Percentiles rank a stretch among this genome's conserved stretches.
Evolutionary conservation across 371 early-diverging fungal genomes (phyloP).

Genomic region (Mortierella polycephala): DNA sequence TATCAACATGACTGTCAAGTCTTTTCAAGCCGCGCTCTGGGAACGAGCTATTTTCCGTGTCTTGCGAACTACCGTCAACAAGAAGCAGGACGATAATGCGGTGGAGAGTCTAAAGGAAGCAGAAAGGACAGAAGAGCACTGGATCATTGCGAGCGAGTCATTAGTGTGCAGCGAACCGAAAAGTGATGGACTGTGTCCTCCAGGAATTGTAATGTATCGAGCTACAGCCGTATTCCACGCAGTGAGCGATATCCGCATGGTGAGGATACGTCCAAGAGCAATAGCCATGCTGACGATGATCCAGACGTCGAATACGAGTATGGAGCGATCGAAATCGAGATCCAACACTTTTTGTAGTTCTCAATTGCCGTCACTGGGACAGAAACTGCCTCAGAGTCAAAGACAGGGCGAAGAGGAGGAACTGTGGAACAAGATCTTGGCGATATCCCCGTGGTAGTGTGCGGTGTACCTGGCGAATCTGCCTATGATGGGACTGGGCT

Average conservation of each 20-base stretch:
- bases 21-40: constrained; percentile 13
- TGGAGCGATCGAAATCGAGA: constrained; percentile 27
- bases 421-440: constrained; percentile 15
- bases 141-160: constrained; percentile 7
- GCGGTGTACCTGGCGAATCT: constrained; percentile 5
- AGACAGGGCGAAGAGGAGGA: background rate
- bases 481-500: constrained; percentile 19
- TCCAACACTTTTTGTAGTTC: constrained; percentile 35
- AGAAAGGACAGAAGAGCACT: background rate
- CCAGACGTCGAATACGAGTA: constrained; percentile 7
- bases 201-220: constrained; percentile 25
- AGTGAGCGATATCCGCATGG: constrained; percentile 1
- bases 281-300: background rate
- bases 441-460: constrained; percentile 22
- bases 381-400: background rate
- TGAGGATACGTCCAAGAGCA: background rate
- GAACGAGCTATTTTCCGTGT: constrained; percentile 24
- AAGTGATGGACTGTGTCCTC: constrained; percentile 9
- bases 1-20: background rate
- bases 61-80: background rate
- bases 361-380: constrained; percentile 5
- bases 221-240: constrained; percentile 7
- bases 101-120: background rate
- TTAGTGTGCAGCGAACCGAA: constrained; percentile 15
- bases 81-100: background rate